These are phyloP conservation scores for Plasmodium coatneyi DNA, from an alignment of 169 alveolate species.

Conservation along the genomic window DNA sequence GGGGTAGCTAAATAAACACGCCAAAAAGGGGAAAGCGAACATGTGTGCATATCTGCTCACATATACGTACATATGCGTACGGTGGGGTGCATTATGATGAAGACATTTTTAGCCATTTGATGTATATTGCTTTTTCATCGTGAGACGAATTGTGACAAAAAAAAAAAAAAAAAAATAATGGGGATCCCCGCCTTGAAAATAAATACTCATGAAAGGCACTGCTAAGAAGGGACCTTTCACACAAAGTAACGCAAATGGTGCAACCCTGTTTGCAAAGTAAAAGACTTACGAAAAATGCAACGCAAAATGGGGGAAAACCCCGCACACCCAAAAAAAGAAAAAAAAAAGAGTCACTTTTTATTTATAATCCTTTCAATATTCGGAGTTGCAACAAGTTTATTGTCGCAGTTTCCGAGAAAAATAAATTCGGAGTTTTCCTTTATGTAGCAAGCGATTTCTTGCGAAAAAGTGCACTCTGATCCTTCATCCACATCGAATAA, in stretches of 20 bases:
- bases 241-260: background rate
- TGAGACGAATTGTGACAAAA: background rate
- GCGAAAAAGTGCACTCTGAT: conserved; percentile 75
- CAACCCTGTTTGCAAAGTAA: background rate
- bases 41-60: background rate
- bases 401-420: conserved; percentile 72
- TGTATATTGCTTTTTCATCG: background rate
- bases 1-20: background rate
- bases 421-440: conserved; percentile 75
- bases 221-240: background rate
- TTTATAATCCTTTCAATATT: conserved; percentile 68
- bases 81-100: background rate
- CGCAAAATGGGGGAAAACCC: background rate
- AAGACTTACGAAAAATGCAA: background rate
- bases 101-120: background rate
- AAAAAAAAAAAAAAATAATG: background rate
- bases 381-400: conserved; percentile 71
- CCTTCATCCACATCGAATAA: conserved; percentile 73
- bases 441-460: conserved; percentile 75
- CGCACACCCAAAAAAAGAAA: background rate
- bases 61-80: background rate
- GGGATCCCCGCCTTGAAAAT: background rate
- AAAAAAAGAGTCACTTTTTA: conserved; percentile 21
- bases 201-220: background rate
- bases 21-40: background rate